Percentiles rank a stretch among this genome's conserved stretches.
Conservation (phyloP, 441 rosid species). For the Jatropha podagrica region DNA sequence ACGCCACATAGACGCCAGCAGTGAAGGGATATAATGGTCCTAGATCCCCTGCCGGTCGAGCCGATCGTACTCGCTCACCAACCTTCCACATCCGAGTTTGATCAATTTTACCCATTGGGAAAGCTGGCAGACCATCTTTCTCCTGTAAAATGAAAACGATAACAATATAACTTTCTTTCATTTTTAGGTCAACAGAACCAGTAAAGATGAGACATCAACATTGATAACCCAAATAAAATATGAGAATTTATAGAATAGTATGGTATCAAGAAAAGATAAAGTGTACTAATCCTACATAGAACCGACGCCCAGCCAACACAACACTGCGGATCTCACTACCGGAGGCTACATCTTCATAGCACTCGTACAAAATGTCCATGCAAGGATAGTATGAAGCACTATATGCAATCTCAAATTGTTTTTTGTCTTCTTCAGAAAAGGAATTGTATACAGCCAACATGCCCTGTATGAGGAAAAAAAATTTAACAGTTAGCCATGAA, state of each 20-base stretch:
- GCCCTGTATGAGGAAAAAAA: conserved; percentile 41
- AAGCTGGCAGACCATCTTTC: conserved; percentile 87
- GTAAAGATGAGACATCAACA: neutral
- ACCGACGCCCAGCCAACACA: conserved; percentile 93
- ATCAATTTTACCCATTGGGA: conserved; percentile 97
- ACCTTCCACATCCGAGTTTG: conserved; percentile 99
- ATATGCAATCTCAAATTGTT: conserved; percentile 76
- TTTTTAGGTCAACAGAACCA: too few relatives aligned
- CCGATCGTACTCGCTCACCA: conserved; percentile 73
- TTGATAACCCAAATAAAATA: too few relatives aligned
- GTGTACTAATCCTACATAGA: conserved; percentile 48
- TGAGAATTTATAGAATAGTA: too few relatives aligned
- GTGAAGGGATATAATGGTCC: conserved; percentile 88
- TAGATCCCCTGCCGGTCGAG: conserved; percentile 72
- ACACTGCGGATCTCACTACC: conserved; percentile 90
- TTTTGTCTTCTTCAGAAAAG: conserved; percentile 68
- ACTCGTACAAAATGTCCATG: conserved; percentile 91
- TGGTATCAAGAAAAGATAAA: too few relatives aligned
- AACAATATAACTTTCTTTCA: neutral
- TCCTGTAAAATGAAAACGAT: conserved; percentile 44
- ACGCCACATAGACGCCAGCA: conserved; percentile 87
- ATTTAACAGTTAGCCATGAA: neutral
- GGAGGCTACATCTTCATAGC: conserved; percentile 91
- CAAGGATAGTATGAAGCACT: conserved; percentile 92
- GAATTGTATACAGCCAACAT: conserved; percentile 91